These are phyloP conservation scores for Fusarium sp. DNA, from an alignment of 2,329 filamentous ascomycete genomes.

Conservation along the genomic window DNA sequence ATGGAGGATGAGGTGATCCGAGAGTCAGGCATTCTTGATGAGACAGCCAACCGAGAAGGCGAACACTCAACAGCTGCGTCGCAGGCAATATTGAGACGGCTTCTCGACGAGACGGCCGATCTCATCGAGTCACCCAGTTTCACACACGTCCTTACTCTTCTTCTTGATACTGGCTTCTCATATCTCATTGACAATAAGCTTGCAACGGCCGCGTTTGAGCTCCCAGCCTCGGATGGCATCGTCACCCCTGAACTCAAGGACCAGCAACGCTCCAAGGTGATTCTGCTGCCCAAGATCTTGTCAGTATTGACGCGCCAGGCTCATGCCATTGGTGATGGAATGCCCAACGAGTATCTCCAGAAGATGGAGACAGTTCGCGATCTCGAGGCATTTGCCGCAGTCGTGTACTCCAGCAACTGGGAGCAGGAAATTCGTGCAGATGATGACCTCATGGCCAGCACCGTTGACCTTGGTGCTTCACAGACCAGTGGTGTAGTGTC, in stretches of 20 bases:
- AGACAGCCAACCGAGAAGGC: slow-evolving; percentile 54
- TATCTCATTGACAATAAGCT: slow-evolving; percentile 87
- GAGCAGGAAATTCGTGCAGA: slow-evolving; percentile 70
- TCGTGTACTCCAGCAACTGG: slow-evolving; percentile 90
- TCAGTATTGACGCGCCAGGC: slow-evolving; percentile 93
- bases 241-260: slow-evolving; percentile 66
- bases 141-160: slow-evolving; percentile 83
- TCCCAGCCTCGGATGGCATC: slow-evolving; percentile 50
- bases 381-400: slow-evolving; percentile 85
- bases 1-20: slow-evolving; percentile 87
- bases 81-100: slow-evolving; percentile 76
- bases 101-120: slow-evolving; percentile 96
- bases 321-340: slow-evolving; percentile 85
- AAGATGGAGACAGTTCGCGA: slow-evolving; percentile 82
- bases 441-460: slow-evolving; percentile 58
- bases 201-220: slow-evolving; percentile 81
- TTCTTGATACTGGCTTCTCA: slow-evolving; percentile 90
- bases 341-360: slow-evolving; percentile 77
- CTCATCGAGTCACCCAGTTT: slow-evolving; percentile 95
- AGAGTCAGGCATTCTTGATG: slow-evolving; percentile 82
- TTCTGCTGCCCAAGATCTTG: slow-evolving; percentile 85
- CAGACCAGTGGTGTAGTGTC: slow-evolving; percentile 25
- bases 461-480: slow-evolving; percentile 52
- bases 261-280: slow-evolving; percentile 69
- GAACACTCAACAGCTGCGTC: slow-evolving; percentile 59